Conservation (phyloP, 1,284 basidiomycete genomes). For the Ceratobasidium sp. region DNA sequence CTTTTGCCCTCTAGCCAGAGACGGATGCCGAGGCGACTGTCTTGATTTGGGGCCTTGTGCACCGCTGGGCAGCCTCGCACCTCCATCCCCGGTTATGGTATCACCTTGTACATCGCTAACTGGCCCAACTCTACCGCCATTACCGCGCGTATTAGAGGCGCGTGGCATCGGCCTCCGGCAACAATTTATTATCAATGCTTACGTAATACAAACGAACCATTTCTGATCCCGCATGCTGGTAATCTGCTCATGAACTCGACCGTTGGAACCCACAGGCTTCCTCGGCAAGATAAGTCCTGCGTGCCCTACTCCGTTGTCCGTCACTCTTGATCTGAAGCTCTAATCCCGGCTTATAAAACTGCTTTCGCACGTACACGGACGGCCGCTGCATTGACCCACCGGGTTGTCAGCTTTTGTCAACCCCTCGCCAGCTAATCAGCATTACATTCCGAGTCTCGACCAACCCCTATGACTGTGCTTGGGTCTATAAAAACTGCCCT, state of each 20-base stretch:
- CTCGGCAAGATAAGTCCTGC: not conserved
- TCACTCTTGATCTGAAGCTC: not conserved
- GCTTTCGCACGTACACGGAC: not conserved
- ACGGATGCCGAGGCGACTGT: too few relatives aligned
- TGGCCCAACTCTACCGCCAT: too few relatives aligned
- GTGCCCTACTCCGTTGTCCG: too few relatives aligned
- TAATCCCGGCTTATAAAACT: not conserved
- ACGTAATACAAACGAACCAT: not conserved
- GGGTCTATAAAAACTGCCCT: not conserved
- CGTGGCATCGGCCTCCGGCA: too few relatives aligned
- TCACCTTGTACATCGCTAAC: too few relatives aligned
- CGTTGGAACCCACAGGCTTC: not conserved
- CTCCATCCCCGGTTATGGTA: too few relatives aligned
- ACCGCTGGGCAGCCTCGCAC: too few relatives aligned
- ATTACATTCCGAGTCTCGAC: not conserved
- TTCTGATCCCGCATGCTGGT: not conserved
- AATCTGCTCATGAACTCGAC: not conserved
- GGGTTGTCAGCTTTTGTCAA: slow-evolving; percentile 2
- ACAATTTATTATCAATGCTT: not conserved
- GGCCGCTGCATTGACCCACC: not conserved
- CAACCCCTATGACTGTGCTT: slow-evolving; percentile 7
- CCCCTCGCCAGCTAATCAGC: not conserved
- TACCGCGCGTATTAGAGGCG: too few relatives aligned
- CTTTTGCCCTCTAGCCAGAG: not conserved
- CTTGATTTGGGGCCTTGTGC: too few relatives aligned